Evolutionary conservation across 805 yeast species (phyloP).

Genomic region (Candida morakotiae): DNA sequence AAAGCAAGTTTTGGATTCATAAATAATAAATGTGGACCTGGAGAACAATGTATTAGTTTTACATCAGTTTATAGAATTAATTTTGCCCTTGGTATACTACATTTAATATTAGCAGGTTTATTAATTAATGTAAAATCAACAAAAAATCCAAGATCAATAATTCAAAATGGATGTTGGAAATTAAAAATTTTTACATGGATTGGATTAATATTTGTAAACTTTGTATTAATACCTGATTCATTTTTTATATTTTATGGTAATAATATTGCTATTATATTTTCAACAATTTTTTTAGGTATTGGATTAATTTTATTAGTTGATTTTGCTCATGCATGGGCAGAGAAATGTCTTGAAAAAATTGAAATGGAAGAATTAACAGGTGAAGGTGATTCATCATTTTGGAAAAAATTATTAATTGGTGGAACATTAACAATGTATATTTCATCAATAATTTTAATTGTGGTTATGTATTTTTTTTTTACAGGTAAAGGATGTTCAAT

Average conservation of each 20-base stretch:
- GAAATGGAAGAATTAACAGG: conserved; percentile 66
- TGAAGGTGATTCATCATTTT: conserved; percentile 52
- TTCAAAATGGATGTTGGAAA: conserved; percentile 94
- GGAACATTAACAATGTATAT: conserved; percentile 86
- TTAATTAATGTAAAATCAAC: conserved; percentile 76
- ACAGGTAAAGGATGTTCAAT: conserved; percentile 78
- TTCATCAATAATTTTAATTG: conserved; percentile 66
- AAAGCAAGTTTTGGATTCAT: conserved; percentile 64
- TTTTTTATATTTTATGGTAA: conserved; percentile 91
- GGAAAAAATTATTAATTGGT: conserved; percentile 79
- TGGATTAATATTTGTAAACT: conserved; percentile 54
- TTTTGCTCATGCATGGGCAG: conserved; percentile 99
- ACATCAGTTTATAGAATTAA: conserved; percentile 91
- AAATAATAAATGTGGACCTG: conserved; percentile 66
- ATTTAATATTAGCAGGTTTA: conserved; percentile 62
- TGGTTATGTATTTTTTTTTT: conserved; percentile 78
- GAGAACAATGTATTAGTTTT: conserved; percentile 80
- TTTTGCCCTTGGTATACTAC: conserved; percentile 80
- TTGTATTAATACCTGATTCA: conserved; percentile 72
- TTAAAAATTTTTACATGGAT: conserved; percentile 63
- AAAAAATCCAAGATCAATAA: conserved; percentile 66
- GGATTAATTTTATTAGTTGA: conserved; percentile 90
- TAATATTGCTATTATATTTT: conserved; percentile 77
- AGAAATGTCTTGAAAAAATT: conserved; percentile 84
- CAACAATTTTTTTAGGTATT: conserved; percentile 80